phyloP scores from a whole-genome alignment of 2,329 filamentous ascomycete species.

The Alternaria postmessia region DNA sequence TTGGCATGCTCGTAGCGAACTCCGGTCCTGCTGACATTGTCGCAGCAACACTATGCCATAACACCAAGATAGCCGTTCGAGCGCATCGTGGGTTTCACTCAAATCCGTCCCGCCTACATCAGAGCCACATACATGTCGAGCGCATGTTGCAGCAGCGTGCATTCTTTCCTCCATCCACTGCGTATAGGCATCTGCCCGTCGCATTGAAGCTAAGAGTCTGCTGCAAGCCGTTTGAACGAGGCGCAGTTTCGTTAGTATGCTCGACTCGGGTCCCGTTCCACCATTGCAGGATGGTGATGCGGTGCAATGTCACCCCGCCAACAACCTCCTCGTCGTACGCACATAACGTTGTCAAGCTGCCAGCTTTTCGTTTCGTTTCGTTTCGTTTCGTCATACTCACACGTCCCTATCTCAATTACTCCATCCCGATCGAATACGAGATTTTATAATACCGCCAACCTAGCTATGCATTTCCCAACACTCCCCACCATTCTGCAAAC shows the following conservation, averaged over 20 bases:
- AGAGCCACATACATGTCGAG: not conserved
- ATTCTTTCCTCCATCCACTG: not conserved
- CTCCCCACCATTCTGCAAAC: not conserved
- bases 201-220: not conserved
- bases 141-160: not conserved
- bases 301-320: not conserved
- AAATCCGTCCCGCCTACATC: too few relatives aligned
- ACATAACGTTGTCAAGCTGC: not conserved
- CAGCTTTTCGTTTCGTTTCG: not conserved
- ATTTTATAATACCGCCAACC: not conserved
- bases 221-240: not conserved
- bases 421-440: not conserved
- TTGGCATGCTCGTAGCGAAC: slow-evolving; percentile 1
- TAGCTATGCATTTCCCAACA: not conserved
- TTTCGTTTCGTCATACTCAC: rapidly evolving
- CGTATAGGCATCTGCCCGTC: not conserved
- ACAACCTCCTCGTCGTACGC: not conserved
- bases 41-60: not conserved
- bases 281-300: not conserved
- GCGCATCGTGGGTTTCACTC: not conserved
- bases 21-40: not conserved
- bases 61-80: not conserved
- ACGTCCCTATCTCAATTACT: too few relatives aligned
- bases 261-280: not conserved
- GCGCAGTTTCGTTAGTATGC: not conserved